These are phyloP conservation scores for Trapa bicornis DNA, from an alignment of 345 rosid genomes.

Conservation along the genomic window DNA sequence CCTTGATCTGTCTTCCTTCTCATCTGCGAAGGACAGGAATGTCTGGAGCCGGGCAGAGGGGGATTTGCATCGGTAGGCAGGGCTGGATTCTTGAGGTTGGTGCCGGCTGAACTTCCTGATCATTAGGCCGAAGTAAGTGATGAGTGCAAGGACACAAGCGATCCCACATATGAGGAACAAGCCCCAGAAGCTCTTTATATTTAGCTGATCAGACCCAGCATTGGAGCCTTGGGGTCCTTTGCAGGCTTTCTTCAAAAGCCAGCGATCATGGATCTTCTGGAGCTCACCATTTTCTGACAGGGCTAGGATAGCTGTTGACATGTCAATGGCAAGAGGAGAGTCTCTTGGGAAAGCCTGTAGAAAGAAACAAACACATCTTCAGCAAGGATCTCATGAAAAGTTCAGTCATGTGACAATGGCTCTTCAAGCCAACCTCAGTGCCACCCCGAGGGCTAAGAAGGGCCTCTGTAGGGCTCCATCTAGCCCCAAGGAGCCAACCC, in stretches of 20 bases:
- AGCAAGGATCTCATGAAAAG: neutral
- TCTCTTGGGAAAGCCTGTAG: slow-evolving; percentile 75
- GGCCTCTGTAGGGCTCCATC: no score
- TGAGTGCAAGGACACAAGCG: slow-evolving; percentile 45
- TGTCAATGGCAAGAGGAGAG: slow-evolving; percentile 73
- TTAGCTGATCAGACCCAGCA: slow-evolving; percentile 53
- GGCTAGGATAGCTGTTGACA: slow-evolving; percentile 75
- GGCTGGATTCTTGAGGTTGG: slow-evolving; percentile 14
- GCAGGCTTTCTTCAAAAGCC: slow-evolving; percentile 49
- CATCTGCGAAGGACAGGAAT: slow-evolving; percentile 55
- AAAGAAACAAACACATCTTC: neutral
- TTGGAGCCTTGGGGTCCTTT: slow-evolving; percentile 18
- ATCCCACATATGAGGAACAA: slow-evolving; percentile 65
- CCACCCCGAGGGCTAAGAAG: no score
- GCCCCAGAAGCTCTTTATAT: slow-evolving; percentile 70
- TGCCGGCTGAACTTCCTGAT: slow-evolving; percentile 35
- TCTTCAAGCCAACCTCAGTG: neutral
- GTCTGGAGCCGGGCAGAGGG: slow-evolving; percentile 41
- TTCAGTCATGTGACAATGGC: neutral
- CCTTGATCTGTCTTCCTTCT: slow-evolving; percentile 33
- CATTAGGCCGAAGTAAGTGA: slow-evolving; percentile 38
- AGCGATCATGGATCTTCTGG: slow-evolving; percentile 56
- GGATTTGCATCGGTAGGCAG: slow-evolving; percentile 22
- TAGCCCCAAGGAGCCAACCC: no score
- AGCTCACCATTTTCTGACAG: slow-evolving; percentile 79